Evolutionary conservation across 2,329 filamentous ascomycete genomes (phyloP), one percentile per base, ranked within the genome.

Genomic region (Fusarium sp.): DNA sequence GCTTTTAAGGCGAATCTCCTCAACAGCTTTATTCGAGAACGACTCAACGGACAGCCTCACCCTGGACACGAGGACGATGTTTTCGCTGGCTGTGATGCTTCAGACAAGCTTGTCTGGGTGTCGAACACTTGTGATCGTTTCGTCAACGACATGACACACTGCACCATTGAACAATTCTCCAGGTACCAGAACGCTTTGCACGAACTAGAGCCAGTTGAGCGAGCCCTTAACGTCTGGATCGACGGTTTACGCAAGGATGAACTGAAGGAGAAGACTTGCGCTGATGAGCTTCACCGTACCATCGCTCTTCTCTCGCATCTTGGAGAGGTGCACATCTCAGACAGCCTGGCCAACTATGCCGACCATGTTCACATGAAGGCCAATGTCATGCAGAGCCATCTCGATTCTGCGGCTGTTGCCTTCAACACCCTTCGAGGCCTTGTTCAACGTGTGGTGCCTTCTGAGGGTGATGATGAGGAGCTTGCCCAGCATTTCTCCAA

Each of bases 191-290:
- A 91, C 44, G 92, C 94, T 4, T 81, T 96, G 62, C 93, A 94
- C 73, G 96, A 98, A 79, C 85, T 98, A 53, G 93, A 97, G 77
- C 94, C 95, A 1, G 93, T 98, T 14, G 96, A 99, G 81, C 88
- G 94, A 61, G 92, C 93, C 0, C 82, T 98, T 52, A 97, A 97
- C 76, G 88, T 88, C 59, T 97, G 94, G 89, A 92, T 98, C 60
- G 95, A 98, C 70, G 89, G 89, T 8, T 79, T 98, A 58, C 91
- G 94, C 70, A 90, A 90, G 55, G 94, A 97, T 73, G 94, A 97
- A 59, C 83, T 98, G 51, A 94, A 94, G 80, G 92, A 95, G 81
- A 89, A 91, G 78, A 91, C 93, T 74, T 94, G 94, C 76, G 90
- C 92, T 1, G 89, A 89, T 25, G 93, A 97, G 77, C 84, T 98